These are phyloP conservation scores for Fragosphaeria purpurea DNA, from an alignment of 2,329 filamentous ascomycete species.

Conservation along the genomic window DNA sequence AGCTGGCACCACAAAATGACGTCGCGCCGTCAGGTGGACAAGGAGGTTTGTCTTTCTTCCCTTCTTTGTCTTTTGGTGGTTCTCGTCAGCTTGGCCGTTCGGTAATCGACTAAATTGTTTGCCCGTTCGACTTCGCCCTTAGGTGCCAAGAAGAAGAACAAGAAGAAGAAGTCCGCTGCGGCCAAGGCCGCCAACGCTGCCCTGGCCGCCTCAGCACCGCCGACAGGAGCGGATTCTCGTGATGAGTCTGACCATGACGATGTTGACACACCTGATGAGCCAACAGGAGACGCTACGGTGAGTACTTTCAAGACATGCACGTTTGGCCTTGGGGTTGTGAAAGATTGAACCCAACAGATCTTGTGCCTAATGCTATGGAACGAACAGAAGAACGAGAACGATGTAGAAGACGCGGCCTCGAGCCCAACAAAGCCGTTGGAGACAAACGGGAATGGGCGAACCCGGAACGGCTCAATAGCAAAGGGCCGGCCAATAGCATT, in stretches of 20 bases:
- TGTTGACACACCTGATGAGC: conserved; percentile 2
- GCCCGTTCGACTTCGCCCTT: conserved; percentile 5
- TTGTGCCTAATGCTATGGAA: too few relatives aligned
- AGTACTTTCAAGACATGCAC: neutral
- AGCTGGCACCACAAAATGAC: conserved; percentile 8
- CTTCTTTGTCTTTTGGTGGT: conserved; percentile 2
- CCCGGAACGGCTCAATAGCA: conserved; percentile 11
- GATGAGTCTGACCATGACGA: conserved; percentile 18
- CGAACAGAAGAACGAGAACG: too few relatives aligned
- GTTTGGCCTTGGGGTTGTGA: too few relatives aligned
- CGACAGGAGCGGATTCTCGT: conserved; percentile 9
- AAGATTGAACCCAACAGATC: too few relatives aligned
- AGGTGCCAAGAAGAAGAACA: conserved; percentile 47
- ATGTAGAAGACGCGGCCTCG: too few relatives aligned
- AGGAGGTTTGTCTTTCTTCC: conserved; percentile 7
- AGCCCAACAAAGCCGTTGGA: neutral
- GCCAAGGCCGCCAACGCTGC: conserved; percentile 26
- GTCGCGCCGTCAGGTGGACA: conserved; percentile 1
- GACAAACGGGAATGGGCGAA: conserved; percentile 9
- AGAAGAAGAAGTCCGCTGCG: conserved; percentile 46
- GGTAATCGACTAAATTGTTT: too few relatives aligned
- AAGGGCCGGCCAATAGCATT: conserved; percentile 10
- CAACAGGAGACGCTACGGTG: conserved; percentile 1
- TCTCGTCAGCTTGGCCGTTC: too few relatives aligned
- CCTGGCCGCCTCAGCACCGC: conserved; percentile 12